Evolutionary conservation across 2,329 filamentous ascomycete species (phyloP), one percentile per base, ranked within the genome.

Genomic region (Colletotrichum sp.): DNA sequence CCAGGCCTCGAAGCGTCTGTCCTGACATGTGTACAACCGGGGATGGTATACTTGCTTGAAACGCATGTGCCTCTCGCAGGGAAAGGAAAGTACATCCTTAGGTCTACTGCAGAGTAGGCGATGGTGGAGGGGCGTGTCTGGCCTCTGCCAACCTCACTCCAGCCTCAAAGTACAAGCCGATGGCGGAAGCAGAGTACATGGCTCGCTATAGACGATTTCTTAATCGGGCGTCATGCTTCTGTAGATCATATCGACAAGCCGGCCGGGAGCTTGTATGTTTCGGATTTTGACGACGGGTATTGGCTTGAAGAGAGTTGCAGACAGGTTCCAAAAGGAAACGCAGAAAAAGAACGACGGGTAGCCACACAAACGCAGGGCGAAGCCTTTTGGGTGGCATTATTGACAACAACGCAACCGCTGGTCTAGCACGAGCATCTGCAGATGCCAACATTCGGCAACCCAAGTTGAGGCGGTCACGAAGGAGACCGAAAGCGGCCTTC

Each of bases 81-180:
- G 73, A 75, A 75, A 73, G 73, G 73, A 68, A 73, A 73, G 73
- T 75, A 75, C 64, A 73, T 22, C 73, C 73, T 68, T 69, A 16
- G n/a, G 16, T 36, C 64, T 34, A 28, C 70, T 74, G 74, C 70
- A 69, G 48, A 74, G 60, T 55, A 73, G 34, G 25, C 18, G 55
- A 52, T 48, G 27, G 30, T 68, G 70, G 73, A 73, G 70, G 73
- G 73, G 58, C 43, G 48, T 65, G 70, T 65, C 34, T 69, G 70
- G 62, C 58, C 27, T 25, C 58, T 30, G 58, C 32, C 64, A 60
- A 36, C 43, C 18, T 69, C 52, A 55, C 27, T 74, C 61, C 67
- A 71, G 65, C 32, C 64, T 65, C 65, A 55, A 22, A 56, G 70
- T 32, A 43, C 43, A 58, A 28, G 30, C 28, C 58, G 30, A 65